Percentiles rank a stretch among this genome's conserved stretches.
Evolutionary conservation across 805 yeast genomes (phyloP).

Genomic region (Scheffersomyces spartinae): DNA sequence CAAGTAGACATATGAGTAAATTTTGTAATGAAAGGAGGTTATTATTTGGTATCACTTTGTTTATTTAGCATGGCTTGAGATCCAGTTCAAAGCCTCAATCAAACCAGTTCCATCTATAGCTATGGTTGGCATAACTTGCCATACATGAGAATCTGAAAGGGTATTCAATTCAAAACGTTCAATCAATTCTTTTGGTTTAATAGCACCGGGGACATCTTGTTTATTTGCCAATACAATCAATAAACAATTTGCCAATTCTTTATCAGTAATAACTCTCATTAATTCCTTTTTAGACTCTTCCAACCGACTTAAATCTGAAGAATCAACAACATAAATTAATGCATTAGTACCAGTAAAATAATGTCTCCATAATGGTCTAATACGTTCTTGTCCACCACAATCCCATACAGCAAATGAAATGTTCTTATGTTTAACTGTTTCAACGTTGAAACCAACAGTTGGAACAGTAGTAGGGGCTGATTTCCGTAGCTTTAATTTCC

Average conservation of each 20-base stretch:
- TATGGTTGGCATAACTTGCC: slow-evolving; percentile 88
- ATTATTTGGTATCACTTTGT: not conserved
- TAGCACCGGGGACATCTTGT: slow-evolving; percentile 64
- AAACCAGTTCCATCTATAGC: slow-evolving; percentile 87
- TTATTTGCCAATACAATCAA: slow-evolving; percentile 82
- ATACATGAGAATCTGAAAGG: slow-evolving; percentile 53
- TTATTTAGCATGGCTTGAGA: slow-evolving; percentile 46
- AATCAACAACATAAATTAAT: slow-evolving; percentile 80
- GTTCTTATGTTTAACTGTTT: slow-evolving; percentile 71
- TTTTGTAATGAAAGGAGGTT: slow-evolving; percentile 1
- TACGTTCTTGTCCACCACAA: slow-evolving; percentile 91
- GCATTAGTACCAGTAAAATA: slow-evolving; percentile 91
- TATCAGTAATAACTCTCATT: slow-evolving; percentile 66
- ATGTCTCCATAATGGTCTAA: slow-evolving; percentile 91
- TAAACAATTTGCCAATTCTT: slow-evolving; percentile 72
- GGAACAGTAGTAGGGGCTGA: slow-evolving; percentile 77
- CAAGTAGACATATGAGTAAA: slow-evolving; percentile 1
- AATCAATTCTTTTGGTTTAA: slow-evolving; percentile 72
- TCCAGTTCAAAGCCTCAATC: slow-evolving; percentile 81
- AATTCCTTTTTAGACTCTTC: slow-evolving; percentile 72
- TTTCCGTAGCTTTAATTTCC: slow-evolving; percentile 63
- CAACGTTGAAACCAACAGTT: slow-evolving; percentile 90
- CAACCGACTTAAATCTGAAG: slow-evolving; percentile 60
- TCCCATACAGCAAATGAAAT: slow-evolving; percentile 86
- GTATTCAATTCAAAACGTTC: slow-evolving; percentile 54